Evolutionary conservation across 768 basidiomycete species (phyloP).

Genomic region (Crassisporium funariophilum): DNA sequence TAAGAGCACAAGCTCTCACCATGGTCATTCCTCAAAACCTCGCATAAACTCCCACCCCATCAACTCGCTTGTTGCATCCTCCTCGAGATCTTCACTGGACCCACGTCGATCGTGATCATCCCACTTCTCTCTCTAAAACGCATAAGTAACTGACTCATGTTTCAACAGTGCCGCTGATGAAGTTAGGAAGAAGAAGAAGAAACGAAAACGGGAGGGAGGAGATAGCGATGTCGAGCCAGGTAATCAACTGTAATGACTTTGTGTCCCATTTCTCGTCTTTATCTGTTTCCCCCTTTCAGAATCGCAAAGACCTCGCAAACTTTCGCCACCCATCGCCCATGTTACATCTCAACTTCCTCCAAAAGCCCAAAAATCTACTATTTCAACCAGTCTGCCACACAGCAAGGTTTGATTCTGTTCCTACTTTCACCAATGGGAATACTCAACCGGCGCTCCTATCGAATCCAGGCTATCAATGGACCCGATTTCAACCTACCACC

Average conservation of each 20-base stretch:
- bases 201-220: conserved; percentile 76
- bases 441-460: conserved; percentile 5
- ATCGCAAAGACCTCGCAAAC: conserved; percentile 55
- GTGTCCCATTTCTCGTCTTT: conserved; percentile 4
- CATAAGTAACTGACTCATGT: conserved; percentile 7
- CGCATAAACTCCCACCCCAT: conserved; percentile 50
- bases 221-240: conserved; percentile 73
- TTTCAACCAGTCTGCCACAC: conserved; percentile 42
- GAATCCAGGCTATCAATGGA: conserved; percentile 33
- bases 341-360: conserved; percentile 41
- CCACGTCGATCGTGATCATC: conserved; percentile 64
- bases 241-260: conserved; percentile 26
- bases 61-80: conserved; percentile 47
- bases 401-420: conserved; percentile 47
- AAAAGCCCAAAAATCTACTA: conserved; percentile 59
- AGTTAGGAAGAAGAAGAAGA: conserved; percentile 80
- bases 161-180: conserved; percentile 44
- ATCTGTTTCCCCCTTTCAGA: conserved; percentile 46
- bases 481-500: conserved; percentile 68
- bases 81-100: conserved; percentile 57
- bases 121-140: conserved; percentile 2
- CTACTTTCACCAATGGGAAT: conserved; percentile 2
- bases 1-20: conserved; percentile 36
- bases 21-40: conserved; percentile 39
- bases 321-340: conserved; percentile 52